Evolutionary conservation across 1,284 basidiomycete genomes (phyloP), one percentile per base, ranked within the genome.

Genomic region (Prillingera fragicola): DNA sequence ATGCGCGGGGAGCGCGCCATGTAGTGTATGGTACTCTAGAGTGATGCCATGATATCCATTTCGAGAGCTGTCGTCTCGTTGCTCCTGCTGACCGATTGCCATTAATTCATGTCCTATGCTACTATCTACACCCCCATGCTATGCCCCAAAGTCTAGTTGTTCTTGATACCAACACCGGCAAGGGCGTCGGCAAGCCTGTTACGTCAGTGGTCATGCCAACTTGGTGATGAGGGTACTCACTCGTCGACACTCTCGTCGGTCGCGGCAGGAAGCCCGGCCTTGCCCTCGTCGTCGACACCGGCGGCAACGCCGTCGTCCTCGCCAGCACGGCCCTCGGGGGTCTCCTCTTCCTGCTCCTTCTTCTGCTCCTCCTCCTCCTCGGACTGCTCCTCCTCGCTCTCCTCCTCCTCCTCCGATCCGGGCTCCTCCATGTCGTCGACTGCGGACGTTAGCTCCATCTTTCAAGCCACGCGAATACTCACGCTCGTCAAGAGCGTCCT

Each of bases 401-500:
- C 75, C 33, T 75, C 76, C 38, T 76, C 74, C 32, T 74, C 72
- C 26, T 74, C 75, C 28, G 75, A 75, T 22, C 74, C 73, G 4
- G 75, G 76, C 33, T 79, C 77, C 55, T 80, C 80, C 50, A 82
- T 81, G 31, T 82, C 84, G 33, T 85, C 84, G 35, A 77, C 68
- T 70, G 44, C 2, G n/a, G 5, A n/a, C 33, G 40, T 38, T 21
- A 48, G 43, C 33, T 28, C 19, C 7, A 28, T 13, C 23, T 23
- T 14, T 12, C 34, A n/a, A 3, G 7, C 31, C 9, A 19, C 14
- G 22, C 14, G 9, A 10, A 13, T 4, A 69, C 71, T 68, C 57
- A 73, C 71, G 61, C 38, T 84, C 83, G 41, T 88, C 87, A 39
- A 88, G 77, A 9, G 86, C 86, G 31, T 88, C 85, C 41, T 85